Conservation (phyloP, 2,329 filamentous ascomycete species). For the Hypoxylon sp. region DNA sequence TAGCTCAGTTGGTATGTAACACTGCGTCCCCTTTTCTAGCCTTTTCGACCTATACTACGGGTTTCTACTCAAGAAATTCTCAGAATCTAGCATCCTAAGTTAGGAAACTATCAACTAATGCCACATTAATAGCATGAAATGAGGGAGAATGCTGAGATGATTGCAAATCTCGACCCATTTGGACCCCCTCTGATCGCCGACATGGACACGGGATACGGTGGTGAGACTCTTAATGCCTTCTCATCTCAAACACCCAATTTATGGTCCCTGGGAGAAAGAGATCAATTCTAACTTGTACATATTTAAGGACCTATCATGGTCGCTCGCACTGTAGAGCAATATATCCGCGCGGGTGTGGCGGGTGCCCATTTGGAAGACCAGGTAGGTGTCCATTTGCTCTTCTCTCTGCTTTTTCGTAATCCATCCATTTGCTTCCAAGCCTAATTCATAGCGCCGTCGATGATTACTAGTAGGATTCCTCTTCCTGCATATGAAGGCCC, state of each 20-base stretch:
- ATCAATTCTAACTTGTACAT: constrained; percentile 27
- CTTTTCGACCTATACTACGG: not conserved
- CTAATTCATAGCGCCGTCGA: not conserved
- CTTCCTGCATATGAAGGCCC: not conserved
- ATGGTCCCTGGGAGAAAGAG: not conserved
- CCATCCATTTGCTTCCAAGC: not conserved
- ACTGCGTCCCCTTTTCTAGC: not conserved
- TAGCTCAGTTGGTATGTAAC: constrained; percentile 65
- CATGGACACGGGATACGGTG: constrained; percentile 69
- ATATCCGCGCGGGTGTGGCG: constrained; percentile 68
- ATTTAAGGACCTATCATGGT: constrained; percentile 57
- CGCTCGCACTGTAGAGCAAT: constrained; percentile 62
- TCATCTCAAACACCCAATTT: not conserved
- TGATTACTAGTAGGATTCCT: not conserved
- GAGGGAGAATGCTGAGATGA: constrained; percentile 68
- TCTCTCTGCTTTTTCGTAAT: not conserved
- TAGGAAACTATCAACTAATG: not conserved
- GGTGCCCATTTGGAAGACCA: constrained; percentile 56
- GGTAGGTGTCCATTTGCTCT: constrained; percentile 17
- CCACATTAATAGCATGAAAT: constrained; percentile 46
- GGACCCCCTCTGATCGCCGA: constrained; percentile 66
- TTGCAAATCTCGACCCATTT: constrained; percentile 64
- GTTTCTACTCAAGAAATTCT: not conserved
- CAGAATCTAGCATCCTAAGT: too few relatives aligned
- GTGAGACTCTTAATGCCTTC: constrained; percentile 50